Base-by-base conservation (phyloP, 2,329 filamentous ascomycete genomes). In the Alternaria gansuensis region DNA sequence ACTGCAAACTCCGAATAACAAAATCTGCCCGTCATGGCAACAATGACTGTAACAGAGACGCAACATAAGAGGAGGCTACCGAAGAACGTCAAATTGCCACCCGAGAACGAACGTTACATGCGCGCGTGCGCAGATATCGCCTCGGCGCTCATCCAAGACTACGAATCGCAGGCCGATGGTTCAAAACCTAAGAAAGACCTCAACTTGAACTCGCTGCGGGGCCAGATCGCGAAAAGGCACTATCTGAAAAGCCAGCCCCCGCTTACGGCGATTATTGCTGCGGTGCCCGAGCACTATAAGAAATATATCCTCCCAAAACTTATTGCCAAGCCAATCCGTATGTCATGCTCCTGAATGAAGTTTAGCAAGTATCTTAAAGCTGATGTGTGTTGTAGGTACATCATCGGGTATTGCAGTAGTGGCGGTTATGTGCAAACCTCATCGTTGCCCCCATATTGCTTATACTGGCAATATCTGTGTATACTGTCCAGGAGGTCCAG, bases 381-480 rank as follows among this genome's bases (percentile, higher is more conserved):
- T 70, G 39, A 70, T 46, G 14, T 21, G 1, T 21, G 7, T n/a
- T 45, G 10, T 65, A 91, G 88, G 92, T 70, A 97, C 94, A 14
- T 96, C 94, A 0, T 97, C 93, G 51, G 95, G 95, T 57, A 99
- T 99, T 70, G 95, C 95, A 2, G 95, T 99, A 8, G 95, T 99
- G 45, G 95, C 96, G 41, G 96, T 99, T 68, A 99, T 99, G 95
- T 98, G 95, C 85, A 99, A 99, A 79, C 95, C 95, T 24, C 95
- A 99, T 77, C 86, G 95, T 75, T 99, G 95, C 74, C 95, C 95
- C 17, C 95, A 99, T 75, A 99, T 99, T 69, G 92, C 95, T 10
- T 99, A 97, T 78, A 99, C 95, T 0, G 95, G 95, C 63, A 99
- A 99, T 76, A 98, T 99, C 63, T 99, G 95, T 78, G 95, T 99